These are phyloP conservation scores for Geranomyces variabilis DNA, from an alignment of 192 early-diverging fungal species.

Conservation along the genomic window DNA sequence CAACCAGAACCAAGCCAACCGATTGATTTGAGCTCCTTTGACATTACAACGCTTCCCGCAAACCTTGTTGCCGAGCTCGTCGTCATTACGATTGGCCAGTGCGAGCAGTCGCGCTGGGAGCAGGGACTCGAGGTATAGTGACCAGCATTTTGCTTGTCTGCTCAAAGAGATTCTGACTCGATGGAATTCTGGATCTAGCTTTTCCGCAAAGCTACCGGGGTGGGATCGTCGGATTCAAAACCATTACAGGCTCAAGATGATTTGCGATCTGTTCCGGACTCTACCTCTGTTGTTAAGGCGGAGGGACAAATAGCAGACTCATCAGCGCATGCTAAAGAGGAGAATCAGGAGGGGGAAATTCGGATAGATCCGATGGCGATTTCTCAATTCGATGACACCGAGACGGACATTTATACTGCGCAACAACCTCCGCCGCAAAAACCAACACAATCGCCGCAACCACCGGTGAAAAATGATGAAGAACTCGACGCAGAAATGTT, in stretches of 20 bases:
- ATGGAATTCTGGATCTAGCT: no score
- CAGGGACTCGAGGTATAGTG: constrained; percentile 2
- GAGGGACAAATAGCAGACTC: neutral
- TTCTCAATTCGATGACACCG: neutral
- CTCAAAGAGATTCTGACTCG: no score
- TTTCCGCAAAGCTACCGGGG: no score
- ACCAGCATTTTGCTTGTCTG: no score
- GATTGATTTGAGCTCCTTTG: constrained; percentile 25
- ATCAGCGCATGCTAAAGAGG: neutral
- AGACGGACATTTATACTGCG: constrained; percentile 12
- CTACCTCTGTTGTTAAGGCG: no score
- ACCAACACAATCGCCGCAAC: neutral
- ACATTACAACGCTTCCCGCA: constrained; percentile 31
- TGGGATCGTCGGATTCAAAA: no score
- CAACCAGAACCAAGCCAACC: neutral
- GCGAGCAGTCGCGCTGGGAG: constrained; percentile 19
- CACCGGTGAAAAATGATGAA: neutral
- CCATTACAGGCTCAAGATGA: no score
- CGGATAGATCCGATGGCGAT: constrained; percentile 9
- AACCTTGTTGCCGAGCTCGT: constrained; percentile 37
- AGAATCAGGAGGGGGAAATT: neutral
- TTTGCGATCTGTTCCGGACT: no score
- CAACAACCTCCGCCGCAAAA: neutral
- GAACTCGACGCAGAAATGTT: neutral
- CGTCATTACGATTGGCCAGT: constrained; percentile 26